Evolutionary conservation across 176 grass and related monocot species (phyloP), one percentile per base, ranked within the genome.

Genomic region (Carex kokanica): DNA sequence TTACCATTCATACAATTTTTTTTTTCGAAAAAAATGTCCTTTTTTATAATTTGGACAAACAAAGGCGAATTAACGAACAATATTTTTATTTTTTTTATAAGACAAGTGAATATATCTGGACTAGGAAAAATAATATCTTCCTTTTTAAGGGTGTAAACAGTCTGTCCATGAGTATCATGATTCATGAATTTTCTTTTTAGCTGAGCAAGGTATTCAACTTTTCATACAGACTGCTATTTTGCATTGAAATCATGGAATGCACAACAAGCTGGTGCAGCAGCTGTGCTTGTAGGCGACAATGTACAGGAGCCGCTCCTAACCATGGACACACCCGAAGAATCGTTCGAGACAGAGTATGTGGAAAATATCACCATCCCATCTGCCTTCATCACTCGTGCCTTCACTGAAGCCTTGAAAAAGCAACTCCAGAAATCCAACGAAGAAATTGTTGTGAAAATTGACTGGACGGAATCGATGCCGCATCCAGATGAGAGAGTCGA

Each of bases 191-290:
- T 74, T 23, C 3, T 52, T 52, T 74, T 23, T 51, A 13, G n/a
- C n/a, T 51, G 20, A 74, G 20, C 41, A 51, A 74, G 20, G 51
- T 51, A 74, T 51, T 74, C 20, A 75, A 75, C 20, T 29, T 64
- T 56, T 63, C 53, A 41, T 63, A 24, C 78, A 90, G 95, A 90
- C 10, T 98, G 95, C 88, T 98, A 90, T 91, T 95, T 98, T 85
- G 92, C 92, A 20, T 82, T 91, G 78, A 98, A 98, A 89, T 84
- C 95, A 90, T 98, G 95, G 95, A 62, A 98, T 85, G 92, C 90
- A 64, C 92, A 98, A 82, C 1, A 5, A 0, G 95, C 92, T 2
- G 95, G 95, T 75, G 95, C 92, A 1, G 95, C 88, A 2, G 95
- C 92, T n/a, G 92, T 98, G 31, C 87, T 98, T 3, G 86, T 98